Conservation (phyloP, 495 filamentous ascomycete species). For the Penicillium arizonense region DNA sequence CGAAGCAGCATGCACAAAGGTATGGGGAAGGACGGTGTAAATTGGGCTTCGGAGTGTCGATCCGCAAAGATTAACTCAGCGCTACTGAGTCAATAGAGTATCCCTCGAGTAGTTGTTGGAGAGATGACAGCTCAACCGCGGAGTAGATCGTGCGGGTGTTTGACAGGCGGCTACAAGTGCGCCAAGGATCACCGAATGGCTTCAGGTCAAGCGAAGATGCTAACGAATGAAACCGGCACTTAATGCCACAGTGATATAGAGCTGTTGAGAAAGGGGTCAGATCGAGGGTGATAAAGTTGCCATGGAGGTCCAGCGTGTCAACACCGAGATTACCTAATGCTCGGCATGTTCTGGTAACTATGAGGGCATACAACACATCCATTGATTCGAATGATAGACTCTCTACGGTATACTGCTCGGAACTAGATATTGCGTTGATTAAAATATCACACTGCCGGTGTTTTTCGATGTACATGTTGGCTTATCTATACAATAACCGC, state of each 20-base stretch:
- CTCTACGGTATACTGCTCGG: too few species aligned
- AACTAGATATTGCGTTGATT: too few species aligned
- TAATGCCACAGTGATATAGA: constrained; percentile 43
- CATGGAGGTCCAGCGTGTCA: not conserved
- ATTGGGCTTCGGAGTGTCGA: constrained; percentile 16
- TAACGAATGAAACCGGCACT: constrained; percentile 62
- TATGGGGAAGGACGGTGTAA: constrained; percentile 1
- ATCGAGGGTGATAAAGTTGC: constrained; percentile 3
- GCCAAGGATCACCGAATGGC: not conserved
- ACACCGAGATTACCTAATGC: constrained; percentile 3
- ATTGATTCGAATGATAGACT: not conserved
- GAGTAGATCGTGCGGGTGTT: not conserved
- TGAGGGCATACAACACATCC: not conserved
- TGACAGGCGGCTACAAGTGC: not conserved
- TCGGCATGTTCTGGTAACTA: not conserved
- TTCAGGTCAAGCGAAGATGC: not conserved
- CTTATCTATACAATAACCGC: too few species aligned
- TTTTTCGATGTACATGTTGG: too few species aligned
- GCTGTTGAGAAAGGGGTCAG: constrained; percentile 2
- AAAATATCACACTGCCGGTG: too few species aligned
- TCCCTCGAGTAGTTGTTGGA: not conserved
- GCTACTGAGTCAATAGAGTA: not conserved
- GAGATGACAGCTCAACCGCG: not conserved
- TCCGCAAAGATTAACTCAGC: constrained; percentile 6
- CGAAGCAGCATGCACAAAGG: constrained; percentile 20